Conservation (phyloP, 2,329 filamentous ascomycete genomes). For the Xenosphaeropsis pyriputrescens region DNA sequence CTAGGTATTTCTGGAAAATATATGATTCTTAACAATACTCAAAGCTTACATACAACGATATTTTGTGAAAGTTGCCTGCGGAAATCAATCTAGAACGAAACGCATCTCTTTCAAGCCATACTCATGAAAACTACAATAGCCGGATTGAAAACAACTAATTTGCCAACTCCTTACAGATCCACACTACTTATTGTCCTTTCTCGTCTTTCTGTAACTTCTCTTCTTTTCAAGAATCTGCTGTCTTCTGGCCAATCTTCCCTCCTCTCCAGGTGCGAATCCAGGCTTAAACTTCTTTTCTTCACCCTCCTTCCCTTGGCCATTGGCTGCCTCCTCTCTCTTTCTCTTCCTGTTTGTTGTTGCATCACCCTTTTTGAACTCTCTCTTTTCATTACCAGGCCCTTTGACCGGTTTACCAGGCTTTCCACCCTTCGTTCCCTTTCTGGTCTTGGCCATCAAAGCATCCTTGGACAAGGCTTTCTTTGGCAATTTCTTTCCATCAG, state of each 20-base stretch:
- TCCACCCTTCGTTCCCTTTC: constrained; percentile 16
- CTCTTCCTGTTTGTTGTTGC: constrained; percentile 8
- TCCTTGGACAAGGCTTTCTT: constrained; percentile 17
- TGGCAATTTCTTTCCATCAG: constrained; percentile 12
- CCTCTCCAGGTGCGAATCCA: constrained; percentile 23
- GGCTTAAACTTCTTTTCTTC: constrained; percentile 12
- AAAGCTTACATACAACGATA: no score
- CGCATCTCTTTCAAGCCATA: no score
- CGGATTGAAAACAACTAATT: no score
- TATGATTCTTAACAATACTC: no score
- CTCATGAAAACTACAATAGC: no score
- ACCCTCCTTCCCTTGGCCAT: constrained; percentile 6
- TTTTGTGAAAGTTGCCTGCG: no score
- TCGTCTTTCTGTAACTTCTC: constrained; percentile 56
- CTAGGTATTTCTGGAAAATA: no score
- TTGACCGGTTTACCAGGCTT: constrained; percentile 4
- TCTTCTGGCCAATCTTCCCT: constrained; percentile 41
- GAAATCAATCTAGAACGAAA: no score
- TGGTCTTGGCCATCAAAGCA: constrained; percentile 19
- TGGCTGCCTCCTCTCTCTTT: constrained; percentile 9
- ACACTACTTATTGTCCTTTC: constrained; percentile 4
- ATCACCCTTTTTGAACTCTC: constrained; percentile 1
- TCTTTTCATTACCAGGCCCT: constrained; percentile 3
- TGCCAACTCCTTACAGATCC: no score
- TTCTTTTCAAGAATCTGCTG: constrained; percentile 80